A percentile compares a stretch with the other conserved stretches of the same genome.
Conservation (phyloP, 2,329 filamentous ascomycete species). For the Nannizziopsis barbatae region DNA sequence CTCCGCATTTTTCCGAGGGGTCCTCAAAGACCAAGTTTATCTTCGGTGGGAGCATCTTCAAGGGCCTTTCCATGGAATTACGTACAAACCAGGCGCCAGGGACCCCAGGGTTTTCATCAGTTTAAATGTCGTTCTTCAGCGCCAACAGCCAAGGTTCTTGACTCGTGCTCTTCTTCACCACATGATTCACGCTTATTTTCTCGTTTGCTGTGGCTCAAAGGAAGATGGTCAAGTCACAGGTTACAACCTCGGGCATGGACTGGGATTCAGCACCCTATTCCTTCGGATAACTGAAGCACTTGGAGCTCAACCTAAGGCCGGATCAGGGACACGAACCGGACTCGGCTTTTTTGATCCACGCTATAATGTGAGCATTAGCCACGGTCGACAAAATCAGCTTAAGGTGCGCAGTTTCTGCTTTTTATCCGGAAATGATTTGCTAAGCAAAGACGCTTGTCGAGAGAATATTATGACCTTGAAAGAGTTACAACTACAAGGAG, state of each 20-base stretch:
- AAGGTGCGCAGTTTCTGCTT: not conserved
- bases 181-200: conserved; percentile 18
- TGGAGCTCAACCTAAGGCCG: not conserved
- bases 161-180: conserved; percentile 14
- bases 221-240: not conserved
- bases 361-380: not conserved
- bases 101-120: conserved; percentile 13
- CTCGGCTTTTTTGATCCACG: not conserved
- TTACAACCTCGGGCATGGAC: conserved; percentile 14
- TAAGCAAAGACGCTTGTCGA: conserved; percentile 6
- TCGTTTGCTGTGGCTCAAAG: conserved; percentile 15
- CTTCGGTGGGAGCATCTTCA: conserved; percentile 7
- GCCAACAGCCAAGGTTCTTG: not conserved
- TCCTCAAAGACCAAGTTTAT: conserved; percentile 15
- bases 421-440: not conserved
- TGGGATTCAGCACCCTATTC: conserved; percentile 14
- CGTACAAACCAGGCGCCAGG: conserved; percentile 5
- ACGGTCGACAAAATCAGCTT: not conserved
- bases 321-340: not conserved
- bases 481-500: conserved; percentile 6
- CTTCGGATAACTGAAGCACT: conserved; percentile 11
- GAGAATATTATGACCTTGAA: conserved; percentile 11
- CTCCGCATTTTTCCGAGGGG: conserved; percentile 13
- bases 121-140: not conserved
- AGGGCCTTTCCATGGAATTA: conserved; percentile 6